Conservation (phyloP, 306 rosid species). For the Inga laurina region DNA sequence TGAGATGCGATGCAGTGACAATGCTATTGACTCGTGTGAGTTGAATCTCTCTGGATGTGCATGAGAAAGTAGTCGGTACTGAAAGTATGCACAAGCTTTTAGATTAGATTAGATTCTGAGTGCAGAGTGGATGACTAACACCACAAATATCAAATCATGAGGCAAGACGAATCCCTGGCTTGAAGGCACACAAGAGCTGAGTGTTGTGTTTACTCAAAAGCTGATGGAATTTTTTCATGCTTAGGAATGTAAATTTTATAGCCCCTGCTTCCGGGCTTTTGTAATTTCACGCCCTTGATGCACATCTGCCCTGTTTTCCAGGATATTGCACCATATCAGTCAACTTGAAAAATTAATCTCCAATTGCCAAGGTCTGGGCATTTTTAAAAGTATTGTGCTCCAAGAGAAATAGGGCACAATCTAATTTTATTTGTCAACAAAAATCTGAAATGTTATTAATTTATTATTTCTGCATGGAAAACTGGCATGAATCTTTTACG, state of each 20-base stretch:
- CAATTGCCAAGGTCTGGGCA: background rate
- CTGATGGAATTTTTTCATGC: background rate
- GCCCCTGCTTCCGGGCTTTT: background rate
- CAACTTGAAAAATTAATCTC: background rate
- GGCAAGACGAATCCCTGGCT: background rate
- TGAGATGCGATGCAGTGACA: background rate
- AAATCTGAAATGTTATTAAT: background rate
- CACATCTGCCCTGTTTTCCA: background rate
- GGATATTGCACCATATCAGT: background rate
- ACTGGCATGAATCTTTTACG: too few relatives aligned
- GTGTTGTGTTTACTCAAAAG: background rate
- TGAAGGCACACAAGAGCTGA: background rate
- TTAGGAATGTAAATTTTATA: background rate
- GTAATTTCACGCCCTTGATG: background rate
- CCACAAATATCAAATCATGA: background rate
- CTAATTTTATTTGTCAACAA: background rate
- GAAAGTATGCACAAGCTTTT: background rate
- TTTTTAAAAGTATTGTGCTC: background rate
- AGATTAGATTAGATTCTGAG: background rate
- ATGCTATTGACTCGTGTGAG: background rate
- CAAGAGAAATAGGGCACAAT: background rate
- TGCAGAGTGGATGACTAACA: background rate
- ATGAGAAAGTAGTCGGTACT: background rate
- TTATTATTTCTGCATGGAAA: background rate
- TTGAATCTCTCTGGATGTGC: background rate